A percentile compares a stretch with the other conserved stretches of the same genome.
phyloP scores from a whole-genome alignment of 2,329 filamentous ascomycete species.

The Emergomyces orientalis region DNA sequence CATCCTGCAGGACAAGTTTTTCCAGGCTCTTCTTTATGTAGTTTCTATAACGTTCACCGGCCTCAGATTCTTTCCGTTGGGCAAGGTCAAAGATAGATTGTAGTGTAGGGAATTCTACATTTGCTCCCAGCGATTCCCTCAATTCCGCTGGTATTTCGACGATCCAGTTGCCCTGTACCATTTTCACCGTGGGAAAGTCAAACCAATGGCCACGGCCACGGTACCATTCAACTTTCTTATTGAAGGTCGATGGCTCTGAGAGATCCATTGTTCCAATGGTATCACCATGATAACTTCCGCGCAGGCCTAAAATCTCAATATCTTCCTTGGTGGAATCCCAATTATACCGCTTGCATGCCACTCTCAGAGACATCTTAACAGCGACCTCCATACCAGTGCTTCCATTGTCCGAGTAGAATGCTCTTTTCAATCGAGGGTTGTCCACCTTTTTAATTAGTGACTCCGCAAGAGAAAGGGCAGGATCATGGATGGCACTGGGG shows the following conservation, averaged over 20 bases:
- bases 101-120: conserved; percentile 41
- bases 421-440: conserved; percentile 58
- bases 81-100: conserved; percentile 53
- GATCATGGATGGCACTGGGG: conserved; percentile 67
- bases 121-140: conserved; percentile 37
- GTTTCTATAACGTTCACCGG: conserved; percentile 46
- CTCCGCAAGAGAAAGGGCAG: conserved; percentile 61
- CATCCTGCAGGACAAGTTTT: conserved; percentile 44
- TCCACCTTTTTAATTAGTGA: conserved; percentile 49
- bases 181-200: conserved; percentile 63
- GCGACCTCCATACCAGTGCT: conserved; percentile 78
- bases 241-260: conserved; percentile 66
- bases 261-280: conserved; percentile 85
- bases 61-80: conserved; percentile 37
- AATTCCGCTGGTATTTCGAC: conserved; percentile 49
- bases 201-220: conserved; percentile 70
- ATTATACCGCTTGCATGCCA: conserved; percentile 55
- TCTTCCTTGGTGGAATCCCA: conserved; percentile 51
- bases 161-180: conserved; percentile 57
- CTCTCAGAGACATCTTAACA: conserved; percentile 73
- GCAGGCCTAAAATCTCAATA: conserved; percentile 62
- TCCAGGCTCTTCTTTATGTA: conserved; percentile 52
- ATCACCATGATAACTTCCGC: conserved; percentile 77
- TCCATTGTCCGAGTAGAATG: conserved; percentile 78
- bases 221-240: conserved; percentile 82